Conservation (phyloP, 2,329 filamentous ascomycete species). For the Coniosporium tulheliwenetii region DNA sequence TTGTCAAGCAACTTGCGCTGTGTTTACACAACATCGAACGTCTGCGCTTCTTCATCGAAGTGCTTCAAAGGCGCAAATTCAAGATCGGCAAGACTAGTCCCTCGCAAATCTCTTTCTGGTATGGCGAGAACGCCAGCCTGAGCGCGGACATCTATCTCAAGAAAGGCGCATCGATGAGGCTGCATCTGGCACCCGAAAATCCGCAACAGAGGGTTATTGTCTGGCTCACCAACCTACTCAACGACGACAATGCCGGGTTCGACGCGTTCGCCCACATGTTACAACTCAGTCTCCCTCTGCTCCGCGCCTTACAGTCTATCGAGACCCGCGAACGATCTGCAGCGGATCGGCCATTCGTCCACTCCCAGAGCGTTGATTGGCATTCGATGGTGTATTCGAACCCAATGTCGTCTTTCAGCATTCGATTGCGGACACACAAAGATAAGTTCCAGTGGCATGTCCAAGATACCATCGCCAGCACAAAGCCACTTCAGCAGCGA, state of each 20-base stretch:
- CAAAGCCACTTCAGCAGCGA: neutral
- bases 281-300: constrained; percentile 44
- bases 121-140: constrained; percentile 19
- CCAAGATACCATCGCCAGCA: constrained; percentile 8
- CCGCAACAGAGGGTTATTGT: constrained; percentile 51
- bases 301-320: constrained; percentile 44
- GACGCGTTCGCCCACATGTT: constrained; percentile 42
- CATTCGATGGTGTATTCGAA: constrained; percentile 24
- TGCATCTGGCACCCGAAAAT: constrained; percentile 46
- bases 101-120: constrained; percentile 3
- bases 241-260: constrained; percentile 34
- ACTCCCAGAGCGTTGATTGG: constrained; percentile 16
- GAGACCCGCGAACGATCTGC: constrained; percentile 22
- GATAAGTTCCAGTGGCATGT: constrained; percentile 21
- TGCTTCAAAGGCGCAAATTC: neutral
- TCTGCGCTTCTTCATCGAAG: too few species aligned
- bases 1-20: neutral
- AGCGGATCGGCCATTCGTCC: constrained; percentile 8
- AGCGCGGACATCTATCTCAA: constrained; percentile 44
- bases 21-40: too few species aligned
- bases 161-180: constrained; percentile 32
- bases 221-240: constrained; percentile 42
- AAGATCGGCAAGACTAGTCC: constrained; percentile 6
- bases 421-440: constrained; percentile 16
- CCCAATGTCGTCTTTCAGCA: constrained; percentile 21